Base-by-base conservation (phyloP, 768 basidiomycete genomes). In the Podaxis sp. region DNA sequence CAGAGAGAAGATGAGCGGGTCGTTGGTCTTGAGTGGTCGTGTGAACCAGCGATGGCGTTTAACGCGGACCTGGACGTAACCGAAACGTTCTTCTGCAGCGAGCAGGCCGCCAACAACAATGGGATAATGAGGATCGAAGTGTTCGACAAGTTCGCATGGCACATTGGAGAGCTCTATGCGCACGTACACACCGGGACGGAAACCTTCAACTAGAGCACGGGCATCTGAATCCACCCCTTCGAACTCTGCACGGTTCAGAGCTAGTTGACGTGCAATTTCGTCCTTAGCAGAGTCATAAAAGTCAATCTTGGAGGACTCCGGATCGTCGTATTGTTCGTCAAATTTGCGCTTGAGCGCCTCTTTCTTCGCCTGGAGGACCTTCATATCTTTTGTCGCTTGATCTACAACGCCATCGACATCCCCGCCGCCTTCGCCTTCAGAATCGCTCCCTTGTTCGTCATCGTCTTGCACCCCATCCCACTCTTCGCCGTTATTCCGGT, bases 11-110 rank as follows among this genome's bases (percentile, higher is more conserved):
- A 98, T 91, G 61, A 99, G 83, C 0, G 97, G 97, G 74, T 98
- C 93, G 74, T 98, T 98, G 51, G 90, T 97, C 80, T 99, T 99
- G 66, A 98, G 84, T 2, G 93, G 96, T 69, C 85, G 85, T 7
- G 84, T 80, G 75, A 87, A 93, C 96, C 96, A 98, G 57, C 97
- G 84, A 74, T 99, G 97, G 59, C 96, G 84, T 77, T 99, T 99
- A 75, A 98, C 88, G 59, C 97, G 86, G 36, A 96, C 95, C 74
- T 98, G 96, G 19, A 98, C 82, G 76, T 89, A 96, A 1, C 95
- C 96, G 70, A 97, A 94, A 22, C 88, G 84, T 75, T 96, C 93
- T 75, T 99, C 97, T 0, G 93, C 85, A 0, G 92, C 82, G 3
- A 96, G 82, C 6, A 98, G 82, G 0, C 96, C 97, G 13, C 97